These are phyloP conservation scores for Neophaeococcomyces mojaviensis DNA, from an alignment of 2,329 filamentous ascomycete species.

Conservation along the genomic window DNA sequence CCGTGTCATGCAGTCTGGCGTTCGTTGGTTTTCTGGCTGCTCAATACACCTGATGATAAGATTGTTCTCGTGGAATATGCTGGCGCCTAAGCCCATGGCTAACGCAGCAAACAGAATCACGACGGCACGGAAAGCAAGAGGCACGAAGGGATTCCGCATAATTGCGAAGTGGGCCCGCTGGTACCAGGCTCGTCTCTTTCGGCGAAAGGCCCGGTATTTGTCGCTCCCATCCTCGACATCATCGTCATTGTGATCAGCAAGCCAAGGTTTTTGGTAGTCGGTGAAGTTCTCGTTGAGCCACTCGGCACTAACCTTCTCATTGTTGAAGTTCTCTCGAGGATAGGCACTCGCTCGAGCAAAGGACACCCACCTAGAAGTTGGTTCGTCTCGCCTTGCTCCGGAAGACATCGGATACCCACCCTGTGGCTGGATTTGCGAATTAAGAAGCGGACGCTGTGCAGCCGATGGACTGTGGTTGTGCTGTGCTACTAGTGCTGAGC, in stretches of 20 bases:
- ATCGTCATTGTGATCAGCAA: slow-evolving; percentile 37
- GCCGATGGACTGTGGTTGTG: slow-evolving; percentile 37
- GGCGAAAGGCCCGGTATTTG: slow-evolving; percentile 42
- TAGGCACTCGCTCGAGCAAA: slow-evolving; percentile 39
- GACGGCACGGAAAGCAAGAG: slow-evolving; percentile 70
- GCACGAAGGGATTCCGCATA: slow-evolving; percentile 75
- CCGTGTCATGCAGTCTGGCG: slow-evolving; percentile 5
- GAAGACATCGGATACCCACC: slow-evolving; percentile 12
- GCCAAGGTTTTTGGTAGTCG: slow-evolving; percentile 45
- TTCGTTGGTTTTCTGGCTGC: slow-evolving; percentile 15
- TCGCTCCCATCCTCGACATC: slow-evolving; percentile 45
- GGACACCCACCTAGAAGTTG: slow-evolving; percentile 40
- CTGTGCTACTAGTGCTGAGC: slow-evolving; percentile 38
- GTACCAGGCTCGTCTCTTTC: slow-evolving; percentile 45
- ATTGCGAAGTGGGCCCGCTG: slow-evolving; percentile 61
- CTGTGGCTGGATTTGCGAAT: slow-evolving; percentile 8
- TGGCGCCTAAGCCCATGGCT: slow-evolving; percentile 69
- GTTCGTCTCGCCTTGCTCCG: slow-evolving; percentile 19
- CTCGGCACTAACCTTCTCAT: slow-evolving; percentile 37
- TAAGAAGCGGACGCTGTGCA: slow-evolving; percentile 22
- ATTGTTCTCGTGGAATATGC: slow-evolving; percentile 59
- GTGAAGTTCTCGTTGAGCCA: slow-evolving; percentile 39
- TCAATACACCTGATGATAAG: slow-evolving; percentile 22
- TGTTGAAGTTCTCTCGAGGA: slow-evolving; percentile 30
- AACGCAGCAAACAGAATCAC: slow-evolving; percentile 77